phyloP scores from a whole-genome alignment of 2,329 filamentous ascomycete genomes.

The Sporothrix schenckii region DNA sequence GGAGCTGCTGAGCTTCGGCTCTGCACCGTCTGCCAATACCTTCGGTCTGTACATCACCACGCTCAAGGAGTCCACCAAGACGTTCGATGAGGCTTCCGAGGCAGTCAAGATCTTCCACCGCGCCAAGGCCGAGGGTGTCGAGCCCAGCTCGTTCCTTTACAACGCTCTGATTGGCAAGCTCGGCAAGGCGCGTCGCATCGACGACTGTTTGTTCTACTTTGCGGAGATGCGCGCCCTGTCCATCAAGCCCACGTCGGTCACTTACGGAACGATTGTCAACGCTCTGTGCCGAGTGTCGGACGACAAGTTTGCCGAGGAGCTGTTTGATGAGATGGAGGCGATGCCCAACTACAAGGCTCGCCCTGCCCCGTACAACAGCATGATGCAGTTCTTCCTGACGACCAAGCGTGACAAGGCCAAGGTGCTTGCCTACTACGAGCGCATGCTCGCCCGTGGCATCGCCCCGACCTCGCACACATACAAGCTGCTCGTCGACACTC shows the following conservation, averaged over 20 bases:
- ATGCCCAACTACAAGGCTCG: conserved; percentile 99
- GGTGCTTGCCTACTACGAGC: conserved; percentile 91
- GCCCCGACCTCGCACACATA: conserved; percentile 93
- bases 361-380: conserved; percentile 95
- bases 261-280: conserved; percentile 97
- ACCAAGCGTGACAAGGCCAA: conserved; percentile 95
- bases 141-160: conserved; percentile 95
- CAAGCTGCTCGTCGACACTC: conserved; percentile 93
- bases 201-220: conserved; percentile 98
- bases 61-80: conserved; percentile 94
- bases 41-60: conserved; percentile 99
- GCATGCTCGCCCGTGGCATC: conserved; percentile 87
- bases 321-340: conserved; percentile 98
- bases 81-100: conserved; percentile 95
- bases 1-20: conserved; percentile 86
- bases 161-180: conserved; percentile 98
- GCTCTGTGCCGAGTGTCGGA: conserved; percentile 96
- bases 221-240: conserved; percentile 92
- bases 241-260: conserved; percentile 94
- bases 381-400: conserved; percentile 99
- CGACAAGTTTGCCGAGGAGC: conserved; percentile 94
- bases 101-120: conserved; percentile 97
- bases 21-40: conserved; percentile 92
- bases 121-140: conserved; percentile 88
- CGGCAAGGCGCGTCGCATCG: conserved; percentile 94